Evolutionary conservation across 2,329 filamentous ascomycete genomes (phyloP).

Genomic region (Monilinia laxa): DNA sequence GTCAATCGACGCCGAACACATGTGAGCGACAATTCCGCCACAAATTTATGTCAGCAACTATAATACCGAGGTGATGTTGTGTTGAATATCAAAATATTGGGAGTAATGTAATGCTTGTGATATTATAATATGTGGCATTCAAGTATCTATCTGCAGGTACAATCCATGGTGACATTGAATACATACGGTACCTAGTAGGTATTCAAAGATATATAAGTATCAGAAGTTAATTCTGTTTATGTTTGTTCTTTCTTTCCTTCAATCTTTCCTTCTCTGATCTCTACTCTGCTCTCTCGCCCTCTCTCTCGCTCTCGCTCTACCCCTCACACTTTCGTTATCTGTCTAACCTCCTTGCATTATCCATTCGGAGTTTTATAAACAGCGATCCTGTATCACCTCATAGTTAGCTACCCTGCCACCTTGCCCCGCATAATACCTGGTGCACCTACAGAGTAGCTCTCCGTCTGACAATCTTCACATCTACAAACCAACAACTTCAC

Average conservation of each 20-base stretch:
- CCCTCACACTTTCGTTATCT: neutral
- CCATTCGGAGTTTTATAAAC: neutral
- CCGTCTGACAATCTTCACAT: neutral
- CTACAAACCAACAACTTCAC: neutral
- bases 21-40: slow-evolving; percentile 3
- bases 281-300: no score
- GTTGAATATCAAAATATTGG: no score
- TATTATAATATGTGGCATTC: no score
- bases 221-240: neutral
- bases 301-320: no score
- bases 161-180: no score
- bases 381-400: neutral
- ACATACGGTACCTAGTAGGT: no score
- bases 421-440: neutral
- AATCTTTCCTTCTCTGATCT: no score
- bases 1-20: slow-evolving; percentile 15
- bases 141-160: no score
- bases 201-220: slow-evolving; percentile 11
- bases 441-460: no score
- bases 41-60: slow-evolving; percentile 1
- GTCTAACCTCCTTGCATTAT: neutral
- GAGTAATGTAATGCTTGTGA: no score
- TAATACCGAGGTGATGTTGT: slow-evolving; percentile 7
- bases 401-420: neutral
- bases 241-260: neutral